Conservation (phyloP, 139 green algal species). For the Micractinium conductrix region DNA sequence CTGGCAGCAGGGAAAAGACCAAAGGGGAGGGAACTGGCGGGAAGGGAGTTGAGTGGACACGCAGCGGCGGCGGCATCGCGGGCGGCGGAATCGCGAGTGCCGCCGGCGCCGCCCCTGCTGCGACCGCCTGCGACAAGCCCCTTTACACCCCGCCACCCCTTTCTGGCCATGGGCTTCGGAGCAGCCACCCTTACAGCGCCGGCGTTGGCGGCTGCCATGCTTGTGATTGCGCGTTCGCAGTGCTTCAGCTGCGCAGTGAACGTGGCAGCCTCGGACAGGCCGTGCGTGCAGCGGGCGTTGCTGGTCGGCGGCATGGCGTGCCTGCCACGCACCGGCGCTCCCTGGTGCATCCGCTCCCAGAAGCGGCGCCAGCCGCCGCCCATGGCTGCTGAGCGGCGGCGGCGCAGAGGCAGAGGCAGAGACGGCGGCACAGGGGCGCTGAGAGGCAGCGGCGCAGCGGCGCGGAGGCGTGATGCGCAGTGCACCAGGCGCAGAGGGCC, state of each 20-base stretch:
- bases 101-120: neutral
- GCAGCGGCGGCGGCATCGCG: neutral
- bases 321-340: neutral
- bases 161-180: no score
- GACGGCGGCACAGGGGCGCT: neutral
- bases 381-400: constrained; percentile 23
- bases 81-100: neutral
- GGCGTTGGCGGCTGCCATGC: constrained; percentile 51
- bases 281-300: constrained; percentile 3
- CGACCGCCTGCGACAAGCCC: no score
- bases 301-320: neutral
- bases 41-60: neutral
- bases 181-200: neutral
- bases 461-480: neutral
- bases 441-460: neutral
- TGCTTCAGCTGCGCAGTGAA: constrained; percentile 69
- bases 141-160: no score
- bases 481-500: neutral
- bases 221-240: constrained; percentile 74
- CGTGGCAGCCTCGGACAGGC: constrained; percentile 60
- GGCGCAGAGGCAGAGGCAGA: neutral
- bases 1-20: constrained; percentile 33
- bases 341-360: constrained; percentile 17
- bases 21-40: constrained; percentile 30
- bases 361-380: constrained; percentile 45